phyloP scores from a whole-genome alignment of 306 rosid species.

The Glycine latifolia region DNA sequence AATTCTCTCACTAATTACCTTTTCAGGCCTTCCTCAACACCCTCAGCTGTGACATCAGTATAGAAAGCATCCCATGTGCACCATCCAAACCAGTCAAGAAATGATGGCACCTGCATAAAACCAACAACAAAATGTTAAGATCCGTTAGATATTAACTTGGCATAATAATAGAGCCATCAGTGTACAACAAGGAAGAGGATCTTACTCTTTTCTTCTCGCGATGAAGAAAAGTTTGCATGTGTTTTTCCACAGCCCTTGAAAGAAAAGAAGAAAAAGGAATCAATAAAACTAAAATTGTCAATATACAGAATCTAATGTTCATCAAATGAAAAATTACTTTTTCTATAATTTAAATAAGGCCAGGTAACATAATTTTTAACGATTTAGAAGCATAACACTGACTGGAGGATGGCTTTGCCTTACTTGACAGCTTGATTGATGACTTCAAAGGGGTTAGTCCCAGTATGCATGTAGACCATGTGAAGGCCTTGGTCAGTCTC shows the following conservation, averaged over 20 bases:
- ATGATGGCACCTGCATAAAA: slow-evolving; percentile 75
- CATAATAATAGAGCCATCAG: slow-evolving; percentile 13
- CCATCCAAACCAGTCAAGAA: slow-evolving; percentile 98
- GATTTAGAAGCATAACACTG: neutral
- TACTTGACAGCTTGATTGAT: slow-evolving; percentile 87
- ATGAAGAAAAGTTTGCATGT: slow-evolving; percentile 84
- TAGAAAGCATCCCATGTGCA: slow-evolving; percentile 99
- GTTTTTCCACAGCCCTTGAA: slow-evolving; percentile 77
- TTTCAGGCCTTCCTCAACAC: slow-evolving; percentile 84
- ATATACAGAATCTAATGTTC: slow-evolving; percentile 6
- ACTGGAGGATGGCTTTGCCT: slow-evolving; percentile 52
- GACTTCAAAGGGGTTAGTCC: slow-evolving; percentile 95
- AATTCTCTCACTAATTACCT: slow-evolving; percentile 58
- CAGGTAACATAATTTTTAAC: neutral
- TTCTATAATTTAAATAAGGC: neutral
- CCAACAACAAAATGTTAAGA: slow-evolving; percentile 46
- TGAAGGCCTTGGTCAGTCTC: slow-evolving; percentile 89
- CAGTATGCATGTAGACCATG: slow-evolving; percentile 92
- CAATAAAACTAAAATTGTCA: slow-evolving; percentile 24
- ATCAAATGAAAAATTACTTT: neutral
- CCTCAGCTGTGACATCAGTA: slow-evolving; percentile 96
- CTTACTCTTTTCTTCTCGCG: slow-evolving; percentile 91
- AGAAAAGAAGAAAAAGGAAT: slow-evolving; percentile 20
- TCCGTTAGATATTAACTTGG: slow-evolving; percentile 4
- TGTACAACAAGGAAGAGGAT: slow-evolving; percentile 8